Base-by-base conservation (phyloP, 352 stramenopile species). In the Pythium rhizo-oryzae region DNA sequence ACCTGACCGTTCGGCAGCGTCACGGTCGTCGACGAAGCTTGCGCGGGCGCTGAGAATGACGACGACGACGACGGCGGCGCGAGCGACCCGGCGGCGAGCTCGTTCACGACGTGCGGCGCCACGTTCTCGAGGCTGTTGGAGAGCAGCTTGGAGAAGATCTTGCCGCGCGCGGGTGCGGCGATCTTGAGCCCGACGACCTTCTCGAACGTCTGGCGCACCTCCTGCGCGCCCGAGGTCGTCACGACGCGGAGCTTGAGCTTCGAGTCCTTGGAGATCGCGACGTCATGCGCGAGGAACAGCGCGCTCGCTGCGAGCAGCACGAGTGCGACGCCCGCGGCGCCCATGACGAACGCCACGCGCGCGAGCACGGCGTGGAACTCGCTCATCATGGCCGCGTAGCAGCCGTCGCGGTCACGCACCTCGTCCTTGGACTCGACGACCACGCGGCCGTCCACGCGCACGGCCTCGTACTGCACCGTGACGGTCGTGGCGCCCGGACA, bases 171-270 rank as follows among this genome's bases (percentile, higher is more conserved):
- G 5, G 84, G 84, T 19, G 80, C 79, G 12, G 81, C 77, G 54
- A 92, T 90, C 69, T 91, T 89, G 41, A 92, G 77, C 4, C 84
- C 84, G 8, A 91, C 79, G 9, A 92, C 84, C 35, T 82, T 87
- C 46, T 89, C 80, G 52, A 92, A 92, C 8, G 79, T 90, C 50
- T 90, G 59, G 0, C 79, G 79, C 15, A 89, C 63, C 46, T 67
- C 57, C 19, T 60, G 19, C 7, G 50, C 44, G 7, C 24, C 25
- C 16, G 75, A 75, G 12, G 57, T 60, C n/a, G 65, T 65, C 5
- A 68, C 61, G 8, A 92, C 79, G 13, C 84, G 82, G 5, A 92
- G 54, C 28, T 90, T 89, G n/a, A 94, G 77, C 52, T 88, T 91
- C 0, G 79, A 41, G 51, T 94, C 86, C 50, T 84, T 88, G 15